Base-by-base conservation (phyloP, 305 asterid species). In the Lippia alba region DNA sequence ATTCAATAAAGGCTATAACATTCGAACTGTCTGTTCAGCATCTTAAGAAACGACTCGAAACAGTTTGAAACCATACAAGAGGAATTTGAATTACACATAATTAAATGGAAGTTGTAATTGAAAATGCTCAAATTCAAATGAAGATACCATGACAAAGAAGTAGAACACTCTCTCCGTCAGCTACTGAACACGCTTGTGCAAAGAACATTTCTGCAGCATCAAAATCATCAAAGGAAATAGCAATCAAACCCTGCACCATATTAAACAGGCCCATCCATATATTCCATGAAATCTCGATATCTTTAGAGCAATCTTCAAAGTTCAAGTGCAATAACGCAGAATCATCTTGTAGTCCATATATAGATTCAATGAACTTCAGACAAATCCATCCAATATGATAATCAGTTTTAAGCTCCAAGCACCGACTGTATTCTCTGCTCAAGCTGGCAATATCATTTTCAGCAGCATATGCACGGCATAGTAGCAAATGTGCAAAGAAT, bases 201-300 rank as follows among this genome's bases (percentile, higher is more conserved):
- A 94, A 81, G 66, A 79, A 82, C 72, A 84, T 89, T 87, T 91
- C 97, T 61, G 97, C 97, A 48, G 80, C 84, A 66, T 80, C 77
- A 53, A 85, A 82, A 82, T 94, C 90, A 67, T 88, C 84, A 15
- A 50, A 63, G 83, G 78, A 75, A 63, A 82, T 76, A 74, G 97
- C 92, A 87, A 83, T 66, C 80, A 94, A 84, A 66, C 99, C 97
- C 77, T 89, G 93, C 60, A 91, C 96, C 87, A 94, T 75, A 67
- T 75, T 80, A 74, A 73, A 89, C 67, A 86, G 71, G 64, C 92
- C 91, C 81, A 74, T 77, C 99, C 99, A 91, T 72, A 78, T 69
- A 78, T 85, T 83, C 92, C 91, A 73, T 11, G 96, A 80, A 60
- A 54, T 74, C 78, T 82, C 81, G 48, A 83, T 83, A 68, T 84